Evolutionary conservation across 441 rosid genomes (phyloP), one percentile per base, ranked within the genome.

Genomic region (Eutrema salsugineum): DNA sequence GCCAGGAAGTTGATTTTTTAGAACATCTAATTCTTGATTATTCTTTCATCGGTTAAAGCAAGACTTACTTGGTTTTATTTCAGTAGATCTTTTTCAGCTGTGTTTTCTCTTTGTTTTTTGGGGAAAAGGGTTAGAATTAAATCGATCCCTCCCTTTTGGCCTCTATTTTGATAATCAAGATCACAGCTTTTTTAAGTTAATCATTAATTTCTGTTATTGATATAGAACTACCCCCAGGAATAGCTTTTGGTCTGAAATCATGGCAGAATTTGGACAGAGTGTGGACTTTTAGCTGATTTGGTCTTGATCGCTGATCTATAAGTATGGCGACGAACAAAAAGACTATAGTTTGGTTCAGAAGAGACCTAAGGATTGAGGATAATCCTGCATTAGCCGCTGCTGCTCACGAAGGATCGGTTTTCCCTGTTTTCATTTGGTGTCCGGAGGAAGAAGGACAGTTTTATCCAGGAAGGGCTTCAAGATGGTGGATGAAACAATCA

Each of bases 401-500:
- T 56, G 93, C 91, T 14, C 90, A 83, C 78, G 91, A 87, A 19
- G 97, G 96, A 35, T 56, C 78, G 27, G 86, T 93, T 11, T 84
- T 86, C 55, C 97, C 94, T 16, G 88, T 93, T 17, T 91, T 79
- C 69, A 88, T 89, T 72, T 93, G 98, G 97, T 91, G 97, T 66
- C 98, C 98, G 40, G 80, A 84, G 71, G 97, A 89, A 71, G 96
- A 93, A 81, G 93, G 87, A 35, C 91, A 89, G 46, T 93, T 89
- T 82, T 87, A 85, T 77, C 94, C 96, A 0, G 97, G 97, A 63
- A 93, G 98, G 30, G 96, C 89, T 44, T 93, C 98, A 0, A 82
- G 97, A 81, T 93, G 98, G 98, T 93, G 98, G 98, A 84, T 93
- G 79, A 91, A 93, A 84, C 93, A 88, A 80, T 91, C 98, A 51